These are phyloP conservation scores for Cercis canadensis DNA, from an alignment of 306 rosid genomes.

Conservation along the genomic window DNA sequence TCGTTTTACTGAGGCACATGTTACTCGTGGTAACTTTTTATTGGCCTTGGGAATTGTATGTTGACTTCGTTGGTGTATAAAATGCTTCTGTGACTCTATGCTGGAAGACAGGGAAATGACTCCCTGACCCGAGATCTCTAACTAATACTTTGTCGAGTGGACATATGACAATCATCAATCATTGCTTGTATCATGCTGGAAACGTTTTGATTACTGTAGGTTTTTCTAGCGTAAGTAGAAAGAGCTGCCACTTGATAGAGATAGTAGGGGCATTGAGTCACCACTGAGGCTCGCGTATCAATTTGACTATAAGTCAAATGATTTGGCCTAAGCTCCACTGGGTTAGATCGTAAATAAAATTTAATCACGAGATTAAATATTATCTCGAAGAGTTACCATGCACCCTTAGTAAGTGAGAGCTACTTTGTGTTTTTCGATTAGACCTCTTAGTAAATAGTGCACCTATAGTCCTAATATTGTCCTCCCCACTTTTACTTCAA, in stretches of 20 bases:
- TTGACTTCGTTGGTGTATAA: conserved; percentile 12
- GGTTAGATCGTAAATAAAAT: conserved; percentile 7
- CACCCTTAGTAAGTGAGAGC: too few relatives aligned
- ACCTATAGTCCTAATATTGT: background rate
- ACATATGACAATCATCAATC: conserved; percentile 12
- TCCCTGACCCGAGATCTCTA: too few relatives aligned
- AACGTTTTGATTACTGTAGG: conserved; percentile 1
- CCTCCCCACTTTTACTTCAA: background rate
- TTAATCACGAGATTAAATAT: too few relatives aligned
- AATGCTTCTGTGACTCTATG: background rate
- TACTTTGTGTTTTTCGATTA: too few relatives aligned
- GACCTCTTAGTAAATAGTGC: background rate
- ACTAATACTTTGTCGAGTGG: background rate
- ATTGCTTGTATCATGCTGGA: conserved; percentile 13
- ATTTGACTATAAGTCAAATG: conserved; percentile 1
- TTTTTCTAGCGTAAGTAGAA: conserved; percentile 12
- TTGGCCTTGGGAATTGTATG: conserved; percentile 27
- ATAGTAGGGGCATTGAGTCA: conserved; percentile 1
- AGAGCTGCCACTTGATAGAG: conserved; percentile 1
- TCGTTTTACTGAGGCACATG: conserved; percentile 10
- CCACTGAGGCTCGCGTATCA: background rate
- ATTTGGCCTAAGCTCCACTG: background rate
- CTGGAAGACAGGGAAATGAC: background rate
- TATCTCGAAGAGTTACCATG: too few relatives aligned
- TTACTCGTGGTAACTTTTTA: conserved; percentile 9